Conservation (phyloP, 2,329 filamentous ascomycete genomes). For the Davidsoniella eucalypti region DNA sequence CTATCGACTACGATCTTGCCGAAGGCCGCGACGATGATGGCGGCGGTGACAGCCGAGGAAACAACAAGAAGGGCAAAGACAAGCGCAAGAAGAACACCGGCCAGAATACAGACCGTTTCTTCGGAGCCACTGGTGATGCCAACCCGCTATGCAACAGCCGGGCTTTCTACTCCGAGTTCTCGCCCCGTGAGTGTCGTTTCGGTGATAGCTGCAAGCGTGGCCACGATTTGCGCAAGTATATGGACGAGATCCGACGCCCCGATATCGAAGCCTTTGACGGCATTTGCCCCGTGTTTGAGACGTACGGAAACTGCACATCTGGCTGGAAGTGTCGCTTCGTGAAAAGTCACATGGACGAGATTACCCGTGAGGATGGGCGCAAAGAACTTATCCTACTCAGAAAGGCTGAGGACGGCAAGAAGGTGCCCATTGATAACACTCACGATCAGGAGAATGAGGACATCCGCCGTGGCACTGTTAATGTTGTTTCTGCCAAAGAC, state of each 20-base stretch:
- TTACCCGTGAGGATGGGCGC: slow-evolving; percentile 59
- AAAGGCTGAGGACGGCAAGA: slow-evolving; percentile 21
- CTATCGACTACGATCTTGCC: slow-evolving; percentile 20
- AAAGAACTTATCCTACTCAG: slow-evolving; percentile 57
- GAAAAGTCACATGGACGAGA: slow-evolving; percentile 69
- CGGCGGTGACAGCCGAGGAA: slow-evolving; percentile 21
- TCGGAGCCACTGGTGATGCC: slow-evolving; percentile 63
- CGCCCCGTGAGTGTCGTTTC: slow-evolving; percentile 57
- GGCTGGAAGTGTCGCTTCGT: slow-evolving; percentile 95
- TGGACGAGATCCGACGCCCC: slow-evolving; percentile 58
- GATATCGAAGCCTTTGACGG: slow-evolving; percentile 61
- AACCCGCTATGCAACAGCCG: slow-evolving; percentile 64
- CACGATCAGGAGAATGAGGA: slow-evolving; percentile 28
- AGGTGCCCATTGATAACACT: slow-evolving; percentile 21
- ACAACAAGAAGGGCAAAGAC: slow-evolving; percentile 28
- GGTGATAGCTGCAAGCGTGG: slow-evolving; percentile 67
- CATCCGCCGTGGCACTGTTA: slow-evolving; percentile 51
- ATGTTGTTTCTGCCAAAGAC: slow-evolving; percentile 50
- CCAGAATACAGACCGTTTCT: slow-evolving; percentile 71
- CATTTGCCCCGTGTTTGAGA: slow-evolving; percentile 66
- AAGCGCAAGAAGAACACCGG: slow-evolving; percentile 31
- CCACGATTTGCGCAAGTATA: slow-evolving; percentile 74
- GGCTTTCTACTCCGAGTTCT: slow-evolving; percentile 60
- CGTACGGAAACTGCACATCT: slow-evolving; percentile 57
- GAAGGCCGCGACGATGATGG: slow-evolving; percentile 29